Conservation (phyloP, 805 yeast species). For the Alloascoidea hylecoeti region DNA sequence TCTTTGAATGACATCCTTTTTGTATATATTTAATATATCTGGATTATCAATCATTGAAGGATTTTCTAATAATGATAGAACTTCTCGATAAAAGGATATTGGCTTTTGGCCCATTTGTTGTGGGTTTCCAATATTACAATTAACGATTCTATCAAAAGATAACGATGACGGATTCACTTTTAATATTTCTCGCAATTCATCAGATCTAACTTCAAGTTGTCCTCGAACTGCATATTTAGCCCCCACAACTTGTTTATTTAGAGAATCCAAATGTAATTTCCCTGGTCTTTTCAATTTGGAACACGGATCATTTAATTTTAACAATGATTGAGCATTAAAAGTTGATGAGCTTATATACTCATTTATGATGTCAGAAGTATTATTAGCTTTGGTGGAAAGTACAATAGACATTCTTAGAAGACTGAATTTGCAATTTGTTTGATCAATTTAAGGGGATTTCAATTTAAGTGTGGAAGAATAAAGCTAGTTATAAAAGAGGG, state of each 20-base stretch:
- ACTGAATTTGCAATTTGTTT: no score
- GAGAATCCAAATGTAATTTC: slow-evolving; percentile 28
- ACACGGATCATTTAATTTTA: slow-evolving; percentile 2
- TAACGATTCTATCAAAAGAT: slow-evolving; percentile 68
- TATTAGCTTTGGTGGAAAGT: no score
- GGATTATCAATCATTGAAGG: slow-evolving; percentile 45
- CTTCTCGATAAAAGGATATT: slow-evolving; percentile 89
- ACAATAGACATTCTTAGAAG: no score
- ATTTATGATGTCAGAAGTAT: no score
- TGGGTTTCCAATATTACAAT: slow-evolving; percentile 95
- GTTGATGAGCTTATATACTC: no score
- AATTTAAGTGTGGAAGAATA: no score
- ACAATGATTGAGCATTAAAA: slow-evolving; percentile 10
- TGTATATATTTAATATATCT: slow-evolving; percentile 14
- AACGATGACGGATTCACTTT: slow-evolving; percentile 39
- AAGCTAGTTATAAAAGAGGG: no score
- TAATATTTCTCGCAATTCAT: slow-evolving; percentile 53
- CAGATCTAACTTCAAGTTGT: slow-evolving; percentile 85
- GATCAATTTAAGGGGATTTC: no score
- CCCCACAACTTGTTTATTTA: slow-evolving; percentile 61
- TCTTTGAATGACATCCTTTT: slow-evolving; percentile 56
- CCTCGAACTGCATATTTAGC: slow-evolving; percentile 98
- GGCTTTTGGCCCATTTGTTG: slow-evolving; percentile 95
- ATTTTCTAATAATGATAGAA: slow-evolving; percentile 71
- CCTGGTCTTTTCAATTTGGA: no score